A percentile compares a stretch with the other conserved stretches of the same genome.
These are phyloP conservation scores for Aspergillus texensis DNA, from an alignment of 2,329 filamentous ascomycete genomes.

Conservation along the genomic window DNA sequence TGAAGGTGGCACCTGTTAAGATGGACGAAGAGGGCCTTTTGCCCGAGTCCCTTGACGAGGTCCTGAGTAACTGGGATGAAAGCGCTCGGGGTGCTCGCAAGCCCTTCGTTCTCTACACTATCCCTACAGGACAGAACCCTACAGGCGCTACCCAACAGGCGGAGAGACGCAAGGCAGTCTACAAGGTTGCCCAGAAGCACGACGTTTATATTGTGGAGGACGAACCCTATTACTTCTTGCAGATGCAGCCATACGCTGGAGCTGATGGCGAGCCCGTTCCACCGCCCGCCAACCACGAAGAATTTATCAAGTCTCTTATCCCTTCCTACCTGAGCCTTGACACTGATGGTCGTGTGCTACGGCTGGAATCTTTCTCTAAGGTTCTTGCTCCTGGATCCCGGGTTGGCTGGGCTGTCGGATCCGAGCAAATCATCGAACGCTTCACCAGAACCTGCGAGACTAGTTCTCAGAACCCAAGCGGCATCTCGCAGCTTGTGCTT, in stretches of 20 bases:
- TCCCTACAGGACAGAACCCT: conserved; percentile 85
- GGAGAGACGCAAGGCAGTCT: conserved; percentile 70
- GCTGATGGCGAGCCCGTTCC: conserved; percentile 54
- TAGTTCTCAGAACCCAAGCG: conserved; percentile 81
- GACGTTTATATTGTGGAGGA: conserved; percentile 88
- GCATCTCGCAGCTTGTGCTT: conserved; percentile 79
- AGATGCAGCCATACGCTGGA: conserved; percentile 73
- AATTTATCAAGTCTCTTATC: conserved; percentile 73
- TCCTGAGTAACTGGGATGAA: conserved; percentile 68
- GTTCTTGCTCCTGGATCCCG: conserved; percentile 81
- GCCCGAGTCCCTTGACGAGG: conserved; percentile 62
- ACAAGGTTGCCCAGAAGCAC: conserved; percentile 78
- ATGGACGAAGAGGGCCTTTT: conserved; percentile 70
- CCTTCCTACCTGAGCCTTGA: conserved; percentile 81
- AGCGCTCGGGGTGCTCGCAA: conserved; percentile 60
- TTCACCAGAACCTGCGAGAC: conserved; percentile 82
- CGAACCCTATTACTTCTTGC: conserved; percentile 92
- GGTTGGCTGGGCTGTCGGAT: conserved; percentile 86
- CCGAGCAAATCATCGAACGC: conserved; percentile 79
- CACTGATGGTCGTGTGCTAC: conserved; percentile 82
- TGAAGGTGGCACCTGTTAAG: conserved; percentile 61
- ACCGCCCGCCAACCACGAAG: conserved; percentile 64
- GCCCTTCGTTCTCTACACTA: conserved; percentile 69
- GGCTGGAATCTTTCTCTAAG: conserved; percentile 92
- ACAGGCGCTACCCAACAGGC: conserved; percentile 79